These are phyloP conservation scores for Hyphopichia buzzinii DNA, from an alignment of 1,139 yeast species.

Conservation along the genomic window DNA sequence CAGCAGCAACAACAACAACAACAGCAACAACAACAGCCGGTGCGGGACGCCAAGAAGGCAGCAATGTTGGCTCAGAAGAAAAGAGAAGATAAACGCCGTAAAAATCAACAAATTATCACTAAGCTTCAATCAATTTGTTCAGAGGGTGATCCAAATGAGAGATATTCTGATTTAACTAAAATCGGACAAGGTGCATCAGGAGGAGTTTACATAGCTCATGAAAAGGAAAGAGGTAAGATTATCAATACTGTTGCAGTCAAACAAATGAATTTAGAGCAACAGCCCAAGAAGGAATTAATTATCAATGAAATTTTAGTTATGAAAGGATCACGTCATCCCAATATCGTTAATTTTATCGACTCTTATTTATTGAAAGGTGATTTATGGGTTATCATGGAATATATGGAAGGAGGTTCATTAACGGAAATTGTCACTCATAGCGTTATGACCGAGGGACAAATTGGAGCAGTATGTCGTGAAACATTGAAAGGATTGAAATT, in stretches of 20 bases:
- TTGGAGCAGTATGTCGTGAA: constrained; percentile 93
- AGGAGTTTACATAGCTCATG: constrained; percentile 92
- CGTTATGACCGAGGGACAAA: constrained; percentile 96
- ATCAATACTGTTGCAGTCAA: constrained; percentile 76
- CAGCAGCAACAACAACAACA: constrained; percentile 10
- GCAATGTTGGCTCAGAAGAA: constrained; percentile 62
- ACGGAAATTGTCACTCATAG: constrained; percentile 95
- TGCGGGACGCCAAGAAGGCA: constrained; percentile 55
- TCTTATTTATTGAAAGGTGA: constrained; percentile 73
- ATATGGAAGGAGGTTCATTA: constrained; percentile 96
- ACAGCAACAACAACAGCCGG: constrained; percentile 31
- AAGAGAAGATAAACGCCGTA: constrained; percentile 70
- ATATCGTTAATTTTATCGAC: constrained; percentile 89
- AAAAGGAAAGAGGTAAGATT: constrained; percentile 42
- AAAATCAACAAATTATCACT: constrained; percentile 66
- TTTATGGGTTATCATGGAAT: constrained; percentile 97
- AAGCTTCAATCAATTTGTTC: constrained; percentile 77
- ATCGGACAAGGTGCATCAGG: constrained; percentile 99
- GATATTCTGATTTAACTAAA: constrained; percentile 68
- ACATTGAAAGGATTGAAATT: constrained; percentile 83
- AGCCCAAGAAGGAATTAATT: constrained; percentile 93
- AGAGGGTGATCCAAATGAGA: constrained; percentile 79
- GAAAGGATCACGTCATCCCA: constrained; percentile 88
- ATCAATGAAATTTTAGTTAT: constrained; percentile 91
- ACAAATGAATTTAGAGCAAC: constrained; percentile 90